Evolutionary conservation across 2,329 filamentous ascomycete species (phyloP), one percentile per base, ranked within the genome.

Genomic region (Lizonia empirigonia): DNA sequence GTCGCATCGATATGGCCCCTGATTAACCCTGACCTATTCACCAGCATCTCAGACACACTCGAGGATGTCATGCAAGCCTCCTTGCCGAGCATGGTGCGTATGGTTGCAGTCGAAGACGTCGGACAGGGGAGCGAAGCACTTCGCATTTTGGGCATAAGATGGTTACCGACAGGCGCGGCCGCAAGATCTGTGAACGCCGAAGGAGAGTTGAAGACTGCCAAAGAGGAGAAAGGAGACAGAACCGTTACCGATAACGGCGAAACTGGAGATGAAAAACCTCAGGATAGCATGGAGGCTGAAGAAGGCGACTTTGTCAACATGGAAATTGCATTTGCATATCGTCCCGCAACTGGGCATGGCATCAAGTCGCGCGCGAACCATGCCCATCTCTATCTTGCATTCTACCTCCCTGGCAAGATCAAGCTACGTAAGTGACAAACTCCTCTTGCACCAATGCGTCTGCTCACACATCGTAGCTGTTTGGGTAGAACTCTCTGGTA

Each of bases 1-100:
- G 65, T 91, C 7, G 77, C 81, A 4, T 82, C 86, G 1, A 80
- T 90, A 5, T 91, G 88, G 88, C 86, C 87, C 0, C 77, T 91
- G 23, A 80, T 91, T 63, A 91, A 91, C 63, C 88, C 88, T 0
- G 88, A 91, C 60, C 77, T 91, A 1, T 90, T 91, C 61, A 79
- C 82, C 1, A 84, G 83, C 26, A 69, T 90, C 2, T 81, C 84
- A 0, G 88, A 91, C 62, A 88, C 83, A 22, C 79, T 91, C 4
- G 88, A 91, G 71, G 88, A 91, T 67, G 85, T 91, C 38, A 91
- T 91, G 88, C 88, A 91, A 73, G 87, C 88, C 2, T 88, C 85
- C 7, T 74, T 90, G 15, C 87, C 88, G 0, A 84, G 81, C 49
- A 70, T 88, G 27, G 80, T 90, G 24, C 83, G 87, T 38, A 90